Evolutionary conservation across 1,284 basidiomycete genomes (phyloP).

Genomic region (Binderoboletus segoi): DNA sequence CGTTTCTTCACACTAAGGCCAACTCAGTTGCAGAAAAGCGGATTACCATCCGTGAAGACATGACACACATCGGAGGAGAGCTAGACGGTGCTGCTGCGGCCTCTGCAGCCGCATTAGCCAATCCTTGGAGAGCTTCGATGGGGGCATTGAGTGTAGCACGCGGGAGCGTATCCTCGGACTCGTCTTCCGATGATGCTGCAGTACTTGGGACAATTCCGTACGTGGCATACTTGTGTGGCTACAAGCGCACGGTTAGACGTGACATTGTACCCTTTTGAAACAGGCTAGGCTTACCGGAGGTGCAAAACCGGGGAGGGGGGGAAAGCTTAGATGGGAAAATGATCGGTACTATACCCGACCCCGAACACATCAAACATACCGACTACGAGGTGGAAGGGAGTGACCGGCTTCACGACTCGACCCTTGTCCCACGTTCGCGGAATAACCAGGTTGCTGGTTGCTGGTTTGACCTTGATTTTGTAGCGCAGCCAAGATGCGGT

Average conservation of each 20-base stretch:
- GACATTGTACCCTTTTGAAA: background rate
- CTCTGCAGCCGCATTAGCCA: conserved; percentile 92
- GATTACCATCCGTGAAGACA: conserved; percentile 17
- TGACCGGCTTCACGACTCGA: conserved; percentile 25
- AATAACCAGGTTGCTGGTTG: conserved; percentile 37
- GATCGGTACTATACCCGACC: conserved; percentile 4
- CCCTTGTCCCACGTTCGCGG: conserved; percentile 18
- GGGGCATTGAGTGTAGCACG: conserved; percentile 83
- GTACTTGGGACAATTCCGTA: conserved; percentile 87
- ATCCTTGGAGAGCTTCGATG: conserved; percentile 88
- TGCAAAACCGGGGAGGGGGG: conserved; percentile 86
- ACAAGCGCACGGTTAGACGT: conserved; percentile 10
- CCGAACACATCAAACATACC: conserved; percentile 31
- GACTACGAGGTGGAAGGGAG: conserved; percentile 37
- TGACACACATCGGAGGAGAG: conserved; percentile 31
- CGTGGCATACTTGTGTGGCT: conserved; percentile 88
- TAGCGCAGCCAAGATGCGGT: conserved; percentile 73
- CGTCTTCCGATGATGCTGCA: conserved; percentile 82
- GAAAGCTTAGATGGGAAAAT: conserved; percentile 49
- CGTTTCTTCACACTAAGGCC: conserved; percentile 76
- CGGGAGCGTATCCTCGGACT: conserved; percentile 83
- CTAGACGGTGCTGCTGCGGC: conserved; percentile 74
- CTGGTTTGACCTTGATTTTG: conserved; percentile 51
- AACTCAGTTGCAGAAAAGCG: conserved; percentile 15
- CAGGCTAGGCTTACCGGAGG: conserved; percentile 66